Evolutionary conservation across 768 basidiomycete genomes (phyloP), one percentile per base, ranked within the genome.

Genomic region (Sarcodon sp.): DNA sequence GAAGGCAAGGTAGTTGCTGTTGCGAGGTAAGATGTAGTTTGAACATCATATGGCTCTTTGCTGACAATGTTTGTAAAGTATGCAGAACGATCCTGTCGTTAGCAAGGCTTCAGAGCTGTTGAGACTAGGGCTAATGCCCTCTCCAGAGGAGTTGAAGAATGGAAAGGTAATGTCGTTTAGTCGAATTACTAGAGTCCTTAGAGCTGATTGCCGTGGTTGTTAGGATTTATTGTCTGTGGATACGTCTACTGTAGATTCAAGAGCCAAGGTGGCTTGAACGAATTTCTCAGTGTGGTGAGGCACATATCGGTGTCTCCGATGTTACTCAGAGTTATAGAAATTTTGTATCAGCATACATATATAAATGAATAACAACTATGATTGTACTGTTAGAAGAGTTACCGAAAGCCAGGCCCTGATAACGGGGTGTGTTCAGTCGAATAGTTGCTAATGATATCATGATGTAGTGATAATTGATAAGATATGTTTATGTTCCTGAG

Each of bases 81-180:
- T 89, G 84, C 80, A 82, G 61, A 77, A 77, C 49, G 88, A 90
- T 56, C 88, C 88, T 1, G 72, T 87, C 33, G 84, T 90, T 32
- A 72, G 75, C 49, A 83, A 84, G 64, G 77, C 82, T 1, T 79
- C 83, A 7, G 87, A 92, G 62, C 67, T 96, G 32, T 61, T 93
- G 54, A 71, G 86, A 44, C 62, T 91, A 35, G 82, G 77, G 10
- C 67, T 83, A 53, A 92, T 93, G 88, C 89, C 88, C 7, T 72
- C 79, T 4, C 70, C 80, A 5, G 70, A 77, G 7, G 86, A 89
- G 57, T 64, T 96, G 57, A 78, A 69, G 60, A 74, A 61, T 34
- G 89, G 88, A 46, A 86, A 83, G 76, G 85, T 84, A 54, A 44
- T 21, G n/a, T n/a, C 11, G 16, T 18, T 36, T 2, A 45, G 32